Evolutionary conservation across 2,329 filamentous ascomycete species (phyloP).

Genomic region (Chlorencoelia australis): DNA sequence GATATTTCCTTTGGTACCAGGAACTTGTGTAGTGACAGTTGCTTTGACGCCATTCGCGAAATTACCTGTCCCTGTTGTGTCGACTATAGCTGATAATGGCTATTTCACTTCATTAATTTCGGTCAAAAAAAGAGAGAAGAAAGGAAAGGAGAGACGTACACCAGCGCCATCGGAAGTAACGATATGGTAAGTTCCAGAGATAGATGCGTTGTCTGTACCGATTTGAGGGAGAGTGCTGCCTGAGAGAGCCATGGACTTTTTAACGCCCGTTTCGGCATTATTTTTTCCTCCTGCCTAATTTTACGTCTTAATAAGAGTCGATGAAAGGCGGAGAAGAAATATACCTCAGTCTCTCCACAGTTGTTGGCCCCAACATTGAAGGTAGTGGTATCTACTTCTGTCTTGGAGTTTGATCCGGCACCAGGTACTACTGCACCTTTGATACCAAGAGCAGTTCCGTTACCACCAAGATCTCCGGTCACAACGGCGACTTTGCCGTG

Average conservation of each 20-base stretch:
- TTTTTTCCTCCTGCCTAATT: slow-evolving; percentile 22
- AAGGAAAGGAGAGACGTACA: not conserved
- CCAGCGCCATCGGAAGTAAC: slow-evolving; percentile 35
- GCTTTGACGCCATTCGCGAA: slow-evolving; percentile 25
- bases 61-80: slow-evolving; percentile 44
- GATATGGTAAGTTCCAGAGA: slow-evolving; percentile 31
- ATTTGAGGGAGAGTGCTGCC: slow-evolving; percentile 33
- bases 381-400: slow-evolving; percentile 37
- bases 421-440: slow-evolving; percentile 32
- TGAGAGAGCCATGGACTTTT: slow-evolving; percentile 28
- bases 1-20: slow-evolving; percentile 30
- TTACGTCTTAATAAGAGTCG: slow-evolving; percentile 27
- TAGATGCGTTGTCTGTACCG: slow-evolving; percentile 25
- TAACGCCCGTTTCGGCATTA: slow-evolving; percentile 25
- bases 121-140: not conserved
- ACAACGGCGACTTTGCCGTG: slow-evolving; percentile 33
- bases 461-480: slow-evolving; percentile 31
- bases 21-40: slow-evolving; percentile 28
- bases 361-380: slow-evolving; percentile 25
- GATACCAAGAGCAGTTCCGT: slow-evolving; percentile 34
- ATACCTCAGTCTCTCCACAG: slow-evolving; percentile 12
- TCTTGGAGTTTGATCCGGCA: slow-evolving; percentile 31
- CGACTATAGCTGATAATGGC: slow-evolving; percentile 25
- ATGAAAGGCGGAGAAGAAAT: slow-evolving; percentile 9
- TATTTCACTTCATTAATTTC: not conserved